Conservation (phyloP, 2,329 filamentous ascomycete genomes). For the Phyllosticta capitalensis region DNA sequence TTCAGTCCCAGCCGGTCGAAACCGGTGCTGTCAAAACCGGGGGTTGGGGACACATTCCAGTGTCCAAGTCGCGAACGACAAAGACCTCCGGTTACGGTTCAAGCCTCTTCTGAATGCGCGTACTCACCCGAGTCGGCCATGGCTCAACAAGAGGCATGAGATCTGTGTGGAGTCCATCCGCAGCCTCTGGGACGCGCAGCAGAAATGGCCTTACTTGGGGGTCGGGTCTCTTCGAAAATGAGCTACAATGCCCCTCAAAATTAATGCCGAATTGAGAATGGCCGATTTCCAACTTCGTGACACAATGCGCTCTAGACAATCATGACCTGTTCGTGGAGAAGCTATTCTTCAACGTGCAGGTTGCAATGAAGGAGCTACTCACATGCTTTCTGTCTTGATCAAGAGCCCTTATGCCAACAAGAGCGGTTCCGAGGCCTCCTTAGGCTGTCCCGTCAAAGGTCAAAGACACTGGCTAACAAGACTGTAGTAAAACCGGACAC, state of each 20-base stretch:
- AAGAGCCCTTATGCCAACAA: neutral
- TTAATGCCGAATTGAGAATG: neutral
- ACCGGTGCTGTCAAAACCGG: neutral
- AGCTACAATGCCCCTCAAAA: neutral
- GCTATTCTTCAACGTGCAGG: neutral
- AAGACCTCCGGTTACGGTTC: neutral
- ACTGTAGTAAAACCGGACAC: neutral
- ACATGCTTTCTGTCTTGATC: neutral
- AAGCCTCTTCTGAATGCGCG: neutral
- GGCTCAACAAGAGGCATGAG: neutral
- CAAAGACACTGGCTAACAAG: neutral
- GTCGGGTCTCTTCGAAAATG: neutral
- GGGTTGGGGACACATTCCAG: neutral
- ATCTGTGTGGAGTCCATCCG: neutral
- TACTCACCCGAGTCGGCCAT: neutral
- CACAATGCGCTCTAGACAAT: neutral
- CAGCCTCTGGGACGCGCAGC: neutral
- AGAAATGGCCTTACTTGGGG: neutral
- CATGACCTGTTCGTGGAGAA: neutral
- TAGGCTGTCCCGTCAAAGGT: neutral
- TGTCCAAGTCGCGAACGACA: neutral
- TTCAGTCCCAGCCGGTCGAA: neutral
- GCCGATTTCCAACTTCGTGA: neutral
- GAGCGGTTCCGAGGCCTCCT: neutral
- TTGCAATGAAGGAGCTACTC: neutral